Base-by-base conservation (phyloP, 805 yeast genomes). In the Yamadazyma phyllophila region DNA sequence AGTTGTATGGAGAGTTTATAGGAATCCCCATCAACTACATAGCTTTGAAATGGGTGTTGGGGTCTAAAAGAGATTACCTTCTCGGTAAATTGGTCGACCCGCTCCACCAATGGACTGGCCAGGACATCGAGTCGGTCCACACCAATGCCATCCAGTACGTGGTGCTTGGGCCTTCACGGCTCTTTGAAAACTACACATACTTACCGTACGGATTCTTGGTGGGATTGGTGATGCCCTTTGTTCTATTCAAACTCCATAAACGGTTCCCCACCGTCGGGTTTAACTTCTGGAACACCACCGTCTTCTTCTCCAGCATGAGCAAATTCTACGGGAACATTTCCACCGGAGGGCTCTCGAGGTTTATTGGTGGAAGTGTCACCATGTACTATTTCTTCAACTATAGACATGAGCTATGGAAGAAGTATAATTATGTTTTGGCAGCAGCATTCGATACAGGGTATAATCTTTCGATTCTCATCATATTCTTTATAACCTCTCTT, bases 371-470 rank as follows among this genome's bases (percentile, higher is more conserved):
- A 7, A 69, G 79, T 0, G 59, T 67, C 38, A 67, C 78, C 15
- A 76, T 75, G 78, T 71, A 62, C 56, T 76, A 71, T 56, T 61
- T 67, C 11, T 71, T 53, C 52, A 62, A 67, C 26, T 73, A 69
- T 51, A 66, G 59, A 36, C 71, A 69, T 45, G 47, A 51, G 2
- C 38, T 66, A 17, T 76, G 79, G 71, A 68, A 66, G 51, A 62
- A 56, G 46, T 76, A 66, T 54, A 76, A 76, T 44, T 76, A 75
- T 54, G 67, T 75, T 11, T 52, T 74, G 20, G 80, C 80, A 1
- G 80, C 81, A 2, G 79, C 80, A 0, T 66, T 73, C 49, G 80
- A 76, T 48, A 73, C 80, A 0, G 81, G 80, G 4, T 74, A 67
- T 57, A 76, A 75, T 48, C 53, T 76, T 36, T 62, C 77, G 2